Evolutionary conservation across 805 yeast genomes (phyloP).

Genomic region (Pichia exigua): DNA sequence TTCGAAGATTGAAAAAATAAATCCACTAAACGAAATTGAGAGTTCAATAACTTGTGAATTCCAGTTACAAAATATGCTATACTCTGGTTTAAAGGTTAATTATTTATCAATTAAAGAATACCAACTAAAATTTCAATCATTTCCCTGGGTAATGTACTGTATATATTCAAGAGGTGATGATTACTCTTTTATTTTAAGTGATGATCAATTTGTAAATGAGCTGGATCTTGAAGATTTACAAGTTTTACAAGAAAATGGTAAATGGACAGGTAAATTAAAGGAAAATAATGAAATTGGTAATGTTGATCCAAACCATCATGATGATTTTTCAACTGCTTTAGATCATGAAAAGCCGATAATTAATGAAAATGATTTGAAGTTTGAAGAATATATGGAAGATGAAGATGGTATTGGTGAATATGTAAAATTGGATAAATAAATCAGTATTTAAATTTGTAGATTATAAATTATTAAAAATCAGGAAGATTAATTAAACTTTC

Average conservation of each 20-base stretch:
- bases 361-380: slow-evolving; percentile 4
- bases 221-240: slow-evolving; percentile 5
- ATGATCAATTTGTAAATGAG: slow-evolving; percentile 17
- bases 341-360: slow-evolving; percentile 7
- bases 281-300: background rate
- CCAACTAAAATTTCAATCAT: slow-evolving; percentile 46
- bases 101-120: slow-evolving; percentile 62
- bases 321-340: slow-evolving; percentile 9
- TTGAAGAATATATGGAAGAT: slow-evolving; percentile 25
- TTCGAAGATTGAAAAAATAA: slow-evolving; percentile 16
- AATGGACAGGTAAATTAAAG: background rate
- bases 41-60: slow-evolving; percentile 29
- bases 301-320: background rate
- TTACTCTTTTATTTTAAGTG: slow-evolving; percentile 23
- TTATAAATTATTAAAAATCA: too few relatives aligned
- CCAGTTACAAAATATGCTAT: slow-evolving; percentile 55
- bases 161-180: slow-evolving; percentile 30
- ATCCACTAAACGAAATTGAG: slow-evolving; percentile 2
- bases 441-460: background rate
- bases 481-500: too few relatives aligned
- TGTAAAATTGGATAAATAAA: background rate
- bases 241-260: background rate
- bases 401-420: slow-evolving; percentile 6
- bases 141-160: slow-evolving; percentile 72
- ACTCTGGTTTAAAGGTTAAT: slow-evolving; percentile 60